Evolutionary conservation across 163 green algal genomes (phyloP).

Genomic region (Prototheca wickerhamii): DNA sequence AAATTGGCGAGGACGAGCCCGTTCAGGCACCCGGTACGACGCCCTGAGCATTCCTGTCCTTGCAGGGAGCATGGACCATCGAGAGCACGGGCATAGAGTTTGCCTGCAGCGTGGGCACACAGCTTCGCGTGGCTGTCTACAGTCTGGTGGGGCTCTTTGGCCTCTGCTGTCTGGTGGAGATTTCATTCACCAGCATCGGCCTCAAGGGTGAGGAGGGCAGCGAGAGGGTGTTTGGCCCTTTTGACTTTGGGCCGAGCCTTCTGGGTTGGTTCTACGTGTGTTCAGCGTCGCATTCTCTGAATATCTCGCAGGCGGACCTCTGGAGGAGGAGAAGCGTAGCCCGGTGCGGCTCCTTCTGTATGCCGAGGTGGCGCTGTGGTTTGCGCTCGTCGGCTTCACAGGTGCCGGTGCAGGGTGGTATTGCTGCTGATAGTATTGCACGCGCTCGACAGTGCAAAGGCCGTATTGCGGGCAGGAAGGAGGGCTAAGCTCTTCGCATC

Average conservation of each 20-base stretch:
- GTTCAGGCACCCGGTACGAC: neutral
- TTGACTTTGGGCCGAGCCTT: neutral
- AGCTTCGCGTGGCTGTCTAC: constrained; percentile 12
- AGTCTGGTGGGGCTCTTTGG: constrained; percentile 10
- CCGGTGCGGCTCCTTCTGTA: constrained; percentile 14
- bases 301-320: constrained; percentile 10
- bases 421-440: neutral
- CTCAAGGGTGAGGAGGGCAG: constrained; percentile 12
- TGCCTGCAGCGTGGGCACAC: constrained; percentile 2
- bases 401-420: neutral
- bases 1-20: neutral
- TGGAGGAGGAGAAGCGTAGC: constrained; percentile 12
- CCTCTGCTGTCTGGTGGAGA: constrained; percentile 3
- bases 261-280: neutral
- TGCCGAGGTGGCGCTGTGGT: constrained; percentile 11
- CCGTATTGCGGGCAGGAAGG: neutral
- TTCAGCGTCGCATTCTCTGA: neutral
- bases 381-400: constrained; percentile 14
- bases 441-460: no score
- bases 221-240: neutral
- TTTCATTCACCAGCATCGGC: constrained; percentile 2
- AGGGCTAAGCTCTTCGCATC: neutral
- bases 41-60: neutral
- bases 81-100: constrained; percentile 16
- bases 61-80: constrained; percentile 8